A percentile compares a stretch with the other conserved stretches of the same genome.
Conservation (phyloP, 352 stramenopile species). For the Phytophthora lateralis region DNA sequence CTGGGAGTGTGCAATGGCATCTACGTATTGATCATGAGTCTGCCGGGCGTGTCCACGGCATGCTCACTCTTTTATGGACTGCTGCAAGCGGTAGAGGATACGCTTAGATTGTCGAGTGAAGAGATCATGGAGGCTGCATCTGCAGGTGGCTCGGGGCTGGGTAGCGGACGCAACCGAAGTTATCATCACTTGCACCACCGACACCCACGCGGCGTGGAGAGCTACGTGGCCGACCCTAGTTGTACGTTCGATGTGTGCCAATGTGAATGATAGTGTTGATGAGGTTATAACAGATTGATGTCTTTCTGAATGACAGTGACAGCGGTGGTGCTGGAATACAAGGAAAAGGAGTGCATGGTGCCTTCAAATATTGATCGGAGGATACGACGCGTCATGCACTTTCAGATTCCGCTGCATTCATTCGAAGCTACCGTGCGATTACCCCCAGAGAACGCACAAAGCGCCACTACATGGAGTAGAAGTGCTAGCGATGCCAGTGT, state of each 20-base stretch:
- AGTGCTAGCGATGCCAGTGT: constrained; percentile 21
- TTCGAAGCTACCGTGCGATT: constrained; percentile 87
- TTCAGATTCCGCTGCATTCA: constrained; percentile 81
- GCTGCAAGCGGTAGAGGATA: constrained; percentile 74
- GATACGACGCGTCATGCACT: constrained; percentile 91
- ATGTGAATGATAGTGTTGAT: background rate
- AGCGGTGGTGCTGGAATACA: constrained; percentile 86
- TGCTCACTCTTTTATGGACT: constrained; percentile 75
- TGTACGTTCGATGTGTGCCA: constrained; percentile 44
- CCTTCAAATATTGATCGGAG: constrained; percentile 82
- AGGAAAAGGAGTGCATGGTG: constrained; percentile 85
- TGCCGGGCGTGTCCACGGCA: constrained; percentile 70
- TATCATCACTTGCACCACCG: constrained; percentile 41
- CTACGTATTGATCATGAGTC: constrained; percentile 77
- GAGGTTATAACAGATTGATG: constrained; percentile 13
- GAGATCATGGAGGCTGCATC: constrained; percentile 43
- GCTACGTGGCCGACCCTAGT: constrained; percentile 69
- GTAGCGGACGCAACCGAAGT: constrained; percentile 32
- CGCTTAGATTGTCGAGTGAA: constrained; percentile 49
- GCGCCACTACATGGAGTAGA: constrained; percentile 18
- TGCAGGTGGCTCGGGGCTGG: constrained; percentile 20
- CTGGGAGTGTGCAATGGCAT: constrained; percentile 68
- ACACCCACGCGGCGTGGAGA: constrained; percentile 40
- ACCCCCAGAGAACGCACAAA: constrained; percentile 41
- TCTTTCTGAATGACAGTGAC: constrained; percentile 53